phyloP scores from a whole-genome alignment of 2,329 filamentous ascomycete species.

The Furcasterigmium furcatum region DNA sequence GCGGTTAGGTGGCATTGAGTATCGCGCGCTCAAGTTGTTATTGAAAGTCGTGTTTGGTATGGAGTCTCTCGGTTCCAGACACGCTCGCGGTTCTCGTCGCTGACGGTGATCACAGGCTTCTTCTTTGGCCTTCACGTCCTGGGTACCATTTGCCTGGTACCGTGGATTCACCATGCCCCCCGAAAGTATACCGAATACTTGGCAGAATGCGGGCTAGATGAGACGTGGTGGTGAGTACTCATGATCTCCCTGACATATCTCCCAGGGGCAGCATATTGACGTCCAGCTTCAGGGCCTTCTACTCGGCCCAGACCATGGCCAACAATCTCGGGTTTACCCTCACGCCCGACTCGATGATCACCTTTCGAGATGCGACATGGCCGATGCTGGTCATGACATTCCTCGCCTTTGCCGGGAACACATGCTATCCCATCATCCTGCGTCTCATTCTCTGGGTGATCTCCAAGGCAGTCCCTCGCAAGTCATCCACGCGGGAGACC shows the following conservation, averaged over 20 bases:
- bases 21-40: conserved; percentile 44
- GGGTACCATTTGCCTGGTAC: conserved; percentile 42
- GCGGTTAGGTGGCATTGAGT: conserved; percentile 48
- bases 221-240: conserved; percentile 45
- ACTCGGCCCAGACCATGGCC: conserved; percentile 47
- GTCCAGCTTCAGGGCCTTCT: conserved; percentile 35
- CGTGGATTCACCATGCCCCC: conserved; percentile 39
- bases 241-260: neutral
- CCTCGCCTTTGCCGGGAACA: conserved; percentile 50
- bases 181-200: conserved; percentile 37
- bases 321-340: conserved; percentile 52
- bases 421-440: conserved; percentile 55
- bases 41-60: conserved; percentile 40
- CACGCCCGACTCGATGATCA: conserved; percentile 51
- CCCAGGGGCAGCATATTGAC: no score
- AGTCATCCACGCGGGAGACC: conserved; percentile 34
- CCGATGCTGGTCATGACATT: conserved; percentile 44
- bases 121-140: conserved; percentile 42
- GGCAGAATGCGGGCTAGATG: conserved; percentile 30
- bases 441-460: conserved; percentile 56
- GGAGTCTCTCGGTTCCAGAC: conserved; percentile 6
- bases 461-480: conserved; percentile 39
- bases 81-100: no score
- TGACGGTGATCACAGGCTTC: conserved; percentile 29
- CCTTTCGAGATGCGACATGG: conserved; percentile 39